Evolutionary conservation across 2,329 filamentous ascomycete species (phyloP).

Genomic region (Waltergamsia citrina): DNA sequence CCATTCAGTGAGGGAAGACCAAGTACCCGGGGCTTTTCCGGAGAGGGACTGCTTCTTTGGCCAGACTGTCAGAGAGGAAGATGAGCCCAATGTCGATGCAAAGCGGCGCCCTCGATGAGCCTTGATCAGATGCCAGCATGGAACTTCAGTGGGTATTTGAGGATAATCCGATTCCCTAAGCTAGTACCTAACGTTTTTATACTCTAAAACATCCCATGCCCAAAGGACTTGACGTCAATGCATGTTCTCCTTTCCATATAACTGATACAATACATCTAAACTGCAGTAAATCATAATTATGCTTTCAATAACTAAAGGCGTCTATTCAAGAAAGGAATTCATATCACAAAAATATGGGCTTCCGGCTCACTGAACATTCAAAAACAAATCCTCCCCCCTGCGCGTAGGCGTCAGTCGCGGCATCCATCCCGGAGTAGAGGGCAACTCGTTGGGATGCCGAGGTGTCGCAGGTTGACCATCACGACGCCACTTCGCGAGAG

Average conservation of each 20-base stretch:
- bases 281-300: too few relatives aligned
- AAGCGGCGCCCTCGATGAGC: background rate
- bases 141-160: too few relatives aligned
- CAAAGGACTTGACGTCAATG: too few relatives aligned
- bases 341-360: too few relatives aligned
- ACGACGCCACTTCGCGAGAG: slow-evolving; percentile 5
- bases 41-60: slow-evolving; percentile 26
- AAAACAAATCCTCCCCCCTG: slow-evolving; percentile 54
- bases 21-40: slow-evolving; percentile 3
- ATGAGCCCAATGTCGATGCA: slow-evolving; percentile 11
- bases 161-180: too few relatives aligned
- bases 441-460: slow-evolving; percentile 3
- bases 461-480: slow-evolving; percentile 1
- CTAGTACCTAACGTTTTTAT: too few relatives aligned
- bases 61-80: slow-evolving; percentile 24
- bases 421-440: slow-evolving; percentile 31
- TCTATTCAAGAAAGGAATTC: too few relatives aligned
- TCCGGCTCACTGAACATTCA: slow-evolving; percentile 45
- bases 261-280: too few relatives aligned
- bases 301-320: too few relatives aligned
- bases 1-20: background rate
- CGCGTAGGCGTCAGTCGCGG: slow-evolving; percentile 58
- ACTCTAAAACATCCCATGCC: too few relatives aligned
- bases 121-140: too few relatives aligned
- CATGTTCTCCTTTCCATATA: too few relatives aligned